These are phyloP conservation scores for Gaillardinia entomophila DNA, from an alignment of 805 yeast genomes.

Conservation along the genomic window DNA sequence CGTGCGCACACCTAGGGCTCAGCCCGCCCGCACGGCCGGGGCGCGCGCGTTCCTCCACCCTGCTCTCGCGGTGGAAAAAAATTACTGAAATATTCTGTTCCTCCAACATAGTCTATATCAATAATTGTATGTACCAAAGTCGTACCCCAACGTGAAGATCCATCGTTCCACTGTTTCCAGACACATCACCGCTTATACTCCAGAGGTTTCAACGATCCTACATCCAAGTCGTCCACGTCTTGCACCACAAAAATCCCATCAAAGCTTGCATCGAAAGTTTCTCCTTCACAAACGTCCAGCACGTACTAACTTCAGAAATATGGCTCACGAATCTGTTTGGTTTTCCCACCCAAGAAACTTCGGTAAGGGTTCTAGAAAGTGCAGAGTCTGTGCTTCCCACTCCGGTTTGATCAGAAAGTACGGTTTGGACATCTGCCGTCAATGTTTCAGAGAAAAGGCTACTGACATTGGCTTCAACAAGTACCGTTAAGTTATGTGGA, in stretches of 20 bases:
- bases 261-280: too few species aligned
- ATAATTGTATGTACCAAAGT: not conserved
- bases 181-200: too few species aligned
- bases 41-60: not conserved
- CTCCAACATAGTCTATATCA: not conserved
- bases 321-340: constrained; percentile 99
- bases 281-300: too few species aligned
- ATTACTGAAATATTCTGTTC: not conserved
- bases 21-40: constrained; percentile 1
- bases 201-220: too few species aligned
- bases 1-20: constrained; percentile 5
- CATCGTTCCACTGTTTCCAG: too few species aligned
- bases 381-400: constrained; percentile 99
- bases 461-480: constrained; percentile 98
- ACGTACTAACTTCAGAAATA: constrained; percentile 53
- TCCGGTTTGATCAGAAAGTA: constrained; percentile 99
- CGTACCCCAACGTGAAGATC: too few species aligned
- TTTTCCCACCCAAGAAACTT: constrained; percentile 99
- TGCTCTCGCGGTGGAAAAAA: not conserved
- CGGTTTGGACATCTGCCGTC: constrained; percentile 99
- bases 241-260: too few species aligned
- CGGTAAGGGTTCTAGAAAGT: constrained; percentile 99
- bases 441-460: constrained; percentile 99
- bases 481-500: constrained; percentile 67
- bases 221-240: too few species aligned